A percentile compares a stretch with the other conserved stretches of the same genome.
Evolutionary conservation across 2,329 filamentous ascomycete genomes (phyloP).

Genomic region (Clarireedia hainanense): DNA sequence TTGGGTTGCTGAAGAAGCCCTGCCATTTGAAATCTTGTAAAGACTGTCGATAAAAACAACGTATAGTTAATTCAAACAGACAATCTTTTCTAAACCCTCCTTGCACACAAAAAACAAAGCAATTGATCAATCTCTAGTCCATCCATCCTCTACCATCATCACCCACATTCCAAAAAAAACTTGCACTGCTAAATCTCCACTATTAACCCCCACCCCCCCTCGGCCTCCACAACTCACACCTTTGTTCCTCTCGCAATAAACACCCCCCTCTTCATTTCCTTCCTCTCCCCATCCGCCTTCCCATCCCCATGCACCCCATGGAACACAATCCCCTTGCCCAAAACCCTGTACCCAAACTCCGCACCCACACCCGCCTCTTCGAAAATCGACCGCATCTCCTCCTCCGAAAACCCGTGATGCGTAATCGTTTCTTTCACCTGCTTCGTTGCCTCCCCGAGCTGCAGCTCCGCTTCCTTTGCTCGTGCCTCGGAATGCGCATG

Average conservation of each 20-base stretch:
- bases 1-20: too few species aligned
- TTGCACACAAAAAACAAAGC: too few species aligned
- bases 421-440: slow-evolving; percentile 46
- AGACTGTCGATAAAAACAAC: too few species aligned
- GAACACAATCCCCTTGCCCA: slow-evolving; percentile 26
- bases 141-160: too few species aligned
- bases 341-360: slow-evolving; percentile 44
- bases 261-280: slow-evolving; percentile 15
- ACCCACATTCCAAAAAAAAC: too few species aligned
- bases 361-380: slow-evolving; percentile 49
- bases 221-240: neutral
- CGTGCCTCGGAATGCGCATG: slow-evolving; percentile 14
- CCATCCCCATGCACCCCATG: neutral
- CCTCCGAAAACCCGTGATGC: slow-evolving; percentile 58
- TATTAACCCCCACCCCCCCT: too few species aligned
- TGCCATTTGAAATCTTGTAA: too few species aligned
- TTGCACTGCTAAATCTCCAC: too few species aligned
- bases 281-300: slow-evolving; percentile 1
- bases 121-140: too few species aligned
- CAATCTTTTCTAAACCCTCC: too few species aligned
- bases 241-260: slow-evolving; percentile 21
- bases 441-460: slow-evolving; percentile 1
- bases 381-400: slow-evolving; percentile 53
- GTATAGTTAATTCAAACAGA: too few species aligned
- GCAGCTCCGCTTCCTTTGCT: slow-evolving; percentile 16